Base-by-base conservation (phyloP, 1,284 basidiomycete genomes). In the Spongiforma sp. region DNA sequence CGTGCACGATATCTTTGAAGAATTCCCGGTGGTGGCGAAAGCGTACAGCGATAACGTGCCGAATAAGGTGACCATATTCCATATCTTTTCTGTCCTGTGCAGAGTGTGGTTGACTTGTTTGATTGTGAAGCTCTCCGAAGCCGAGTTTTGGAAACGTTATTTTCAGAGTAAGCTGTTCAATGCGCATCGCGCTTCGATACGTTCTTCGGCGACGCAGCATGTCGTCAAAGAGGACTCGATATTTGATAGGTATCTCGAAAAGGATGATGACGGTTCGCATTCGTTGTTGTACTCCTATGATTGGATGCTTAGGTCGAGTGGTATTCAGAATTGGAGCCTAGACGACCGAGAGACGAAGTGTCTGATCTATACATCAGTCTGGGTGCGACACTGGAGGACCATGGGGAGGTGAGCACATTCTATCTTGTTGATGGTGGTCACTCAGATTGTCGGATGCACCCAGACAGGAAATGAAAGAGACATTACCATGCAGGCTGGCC, bases 131-230 rank as follows among this genome's bases (percentile, higher is more conserved):
- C 84, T 98, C 53, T 88, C 89, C 34, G 95, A 98, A 77, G 89
- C 87, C 63, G 90, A 95, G 67, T 99, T 99, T 75, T 99, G 98
- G 98, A 91, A 88, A 68, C 88, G 97, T 41, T 99, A 99, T 80
- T 99, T 99, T 76, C 91, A 94, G 70, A 96, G 94, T 14, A 95
- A 93, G 72, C 83, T 99, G 12, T 99, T 98, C 84, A 94, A 98
- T 74, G 90, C 93, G 3, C 94, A 99, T 77, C 89, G 95, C 41
- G 96, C 97, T 2, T 96, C 93, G 95, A 56, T 96, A 65, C 89
- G 96, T 52, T 94, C 93, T 10, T 90, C 92, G 2, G 93, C 91
- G 19, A 83, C 90, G 11, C 92, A 95, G 71, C 90, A 94, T 72
- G 89, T 94, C 19, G 89, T 95, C 60, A 56, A 93, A 93, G 93